Percentiles rank a stretch among this genome's conserved stretches.
phyloP scores from a whole-genome alignment of 2,329 filamentous ascomycete species.

The Dichotomopilus funicola region DNA sequence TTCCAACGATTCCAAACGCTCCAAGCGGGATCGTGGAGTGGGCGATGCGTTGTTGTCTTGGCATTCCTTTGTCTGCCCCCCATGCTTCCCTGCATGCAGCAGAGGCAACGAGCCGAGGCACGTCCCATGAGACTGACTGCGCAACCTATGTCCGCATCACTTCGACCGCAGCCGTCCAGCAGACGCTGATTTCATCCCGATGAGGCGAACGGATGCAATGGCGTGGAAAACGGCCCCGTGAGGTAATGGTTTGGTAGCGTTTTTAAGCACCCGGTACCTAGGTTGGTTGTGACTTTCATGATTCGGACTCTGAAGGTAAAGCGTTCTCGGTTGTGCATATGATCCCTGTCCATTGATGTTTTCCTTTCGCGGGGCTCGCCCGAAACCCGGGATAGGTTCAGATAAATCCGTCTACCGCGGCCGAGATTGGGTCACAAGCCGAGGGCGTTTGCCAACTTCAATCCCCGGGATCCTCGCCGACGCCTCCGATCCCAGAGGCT shows the following conservation, averaged over 20 bases:
- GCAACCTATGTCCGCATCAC: too few species aligned
- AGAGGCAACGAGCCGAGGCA: conserved; percentile 3
- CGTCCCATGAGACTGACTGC: not conserved
- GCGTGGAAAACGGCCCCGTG: too few species aligned
- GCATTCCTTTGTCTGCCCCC: not conserved
- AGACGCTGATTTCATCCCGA: not conserved
- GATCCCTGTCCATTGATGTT: conserved; percentile 8
- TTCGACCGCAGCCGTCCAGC: not conserved
- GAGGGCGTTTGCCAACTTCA: not conserved
- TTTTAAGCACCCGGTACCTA: too few species aligned
- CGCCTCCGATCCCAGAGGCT: not conserved
- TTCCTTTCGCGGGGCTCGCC: conserved; percentile 3
- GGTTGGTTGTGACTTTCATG: too few species aligned
- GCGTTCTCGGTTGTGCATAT: not conserved
- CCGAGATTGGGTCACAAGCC: not conserved
- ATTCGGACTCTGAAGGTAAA: not conserved
- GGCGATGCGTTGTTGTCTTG: not conserved
- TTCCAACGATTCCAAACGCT: too few species aligned
- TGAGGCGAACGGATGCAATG: too few species aligned
- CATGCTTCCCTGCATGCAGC: not conserved
- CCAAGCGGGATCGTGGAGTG: too few species aligned
- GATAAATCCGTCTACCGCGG: not conserved
- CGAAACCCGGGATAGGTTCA: conserved; percentile 1
- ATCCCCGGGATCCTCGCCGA: not conserved
- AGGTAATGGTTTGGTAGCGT: too few species aligned